Conservation (phyloP, 2,329 filamentous ascomycete species). For the Cladophialophora immunda region DNA sequence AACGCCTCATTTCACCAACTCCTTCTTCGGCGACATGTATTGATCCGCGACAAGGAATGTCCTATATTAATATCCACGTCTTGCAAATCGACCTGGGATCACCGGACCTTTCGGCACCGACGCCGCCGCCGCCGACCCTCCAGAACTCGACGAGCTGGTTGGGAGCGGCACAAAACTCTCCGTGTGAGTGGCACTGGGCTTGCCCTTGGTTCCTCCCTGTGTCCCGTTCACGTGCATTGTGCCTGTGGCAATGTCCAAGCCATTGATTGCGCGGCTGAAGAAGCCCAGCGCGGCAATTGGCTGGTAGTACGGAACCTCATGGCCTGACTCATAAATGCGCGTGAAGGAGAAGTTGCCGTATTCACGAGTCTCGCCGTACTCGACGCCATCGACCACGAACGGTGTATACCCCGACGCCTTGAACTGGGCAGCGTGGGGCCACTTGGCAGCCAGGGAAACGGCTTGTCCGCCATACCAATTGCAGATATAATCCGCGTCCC, state of each 20-base stretch:
- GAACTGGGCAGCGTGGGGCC: slow-evolving; percentile 65
- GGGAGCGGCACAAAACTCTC: slow-evolving; percentile 51
- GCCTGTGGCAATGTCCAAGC: slow-evolving; percentile 65
- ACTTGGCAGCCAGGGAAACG: slow-evolving; percentile 68
- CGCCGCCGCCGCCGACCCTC: slow-evolving; percentile 8
- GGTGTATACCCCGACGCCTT: slow-evolving; percentile 74
- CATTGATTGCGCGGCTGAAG: slow-evolving; percentile 68
- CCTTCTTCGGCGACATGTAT: too few relatives aligned
- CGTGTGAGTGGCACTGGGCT: slow-evolving; percentile 55
- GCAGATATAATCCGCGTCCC: slow-evolving; percentile 65
- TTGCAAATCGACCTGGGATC: slow-evolving; percentile 17
- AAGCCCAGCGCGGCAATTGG: slow-evolving; percentile 67
- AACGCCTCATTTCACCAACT: too few relatives aligned
- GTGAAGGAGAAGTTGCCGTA: slow-evolving; percentile 77
- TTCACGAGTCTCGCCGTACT: slow-evolving; percentile 78
- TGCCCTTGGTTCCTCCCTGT: slow-evolving; percentile 53
- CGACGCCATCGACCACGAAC: slow-evolving; percentile 71
- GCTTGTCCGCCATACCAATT: slow-evolving; percentile 77
- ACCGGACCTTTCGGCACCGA: neutral
- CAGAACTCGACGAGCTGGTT: slow-evolving; percentile 23
- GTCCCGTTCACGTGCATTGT: slow-evolving; percentile 43
- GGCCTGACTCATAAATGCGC: slow-evolving; percentile 72
- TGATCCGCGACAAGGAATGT: neutral
- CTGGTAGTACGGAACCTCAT: slow-evolving; percentile 69
- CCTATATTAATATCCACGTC: slow-evolving; percentile 7